Conservation (phyloP, 495 filamentous ascomycete species). For the Penicillium bovifimosum region DNA sequence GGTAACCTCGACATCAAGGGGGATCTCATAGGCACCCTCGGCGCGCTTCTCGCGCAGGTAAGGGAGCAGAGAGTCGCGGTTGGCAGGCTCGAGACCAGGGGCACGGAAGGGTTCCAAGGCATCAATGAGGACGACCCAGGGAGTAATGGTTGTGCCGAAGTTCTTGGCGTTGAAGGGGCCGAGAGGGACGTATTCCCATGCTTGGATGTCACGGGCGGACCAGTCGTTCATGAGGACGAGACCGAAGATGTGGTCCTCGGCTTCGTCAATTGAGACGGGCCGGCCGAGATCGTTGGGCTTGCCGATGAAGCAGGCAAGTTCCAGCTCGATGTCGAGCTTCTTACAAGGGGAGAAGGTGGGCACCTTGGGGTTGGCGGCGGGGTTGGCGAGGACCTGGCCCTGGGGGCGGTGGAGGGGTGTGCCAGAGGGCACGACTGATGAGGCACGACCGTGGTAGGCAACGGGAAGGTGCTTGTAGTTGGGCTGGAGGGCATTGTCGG, state of each 20-base stretch:
- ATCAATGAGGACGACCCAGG: slow-evolving; percentile 85
- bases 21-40: slow-evolving; percentile 66
- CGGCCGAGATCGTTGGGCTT: slow-evolving; percentile 61
- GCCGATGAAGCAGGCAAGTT: slow-evolving; percentile 78
- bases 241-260: slow-evolving; percentile 77
- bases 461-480: slow-evolving; percentile 92
- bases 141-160: slow-evolving; percentile 81
- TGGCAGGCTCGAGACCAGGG: slow-evolving; percentile 51
- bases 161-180: slow-evolving; percentile 92
- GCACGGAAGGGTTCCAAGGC: slow-evolving; percentile 70
- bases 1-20: slow-evolving; percentile 67
- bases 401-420: slow-evolving; percentile 68
- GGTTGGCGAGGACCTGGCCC: slow-evolving; percentile 74
- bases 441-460: slow-evolving; percentile 81
- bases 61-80: slow-evolving; percentile 56
- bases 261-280: slow-evolving; percentile 56
- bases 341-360: slow-evolving; percentile 59
- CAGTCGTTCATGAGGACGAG: slow-evolving; percentile 92
- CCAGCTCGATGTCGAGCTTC: slow-evolving; percentile 80
- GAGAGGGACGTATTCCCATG: slow-evolving; percentile 83
- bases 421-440: slow-evolving; percentile 70
- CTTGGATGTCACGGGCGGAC: slow-evolving; percentile 86
- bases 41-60: slow-evolving; percentile 64
- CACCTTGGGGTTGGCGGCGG: slow-evolving; percentile 52
- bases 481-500: slow-evolving; percentile 72